Evolutionary conservation across 176 grass and related monocot species (phyloP), one percentile per base, ranked within the genome.

Genomic region (Stipa capillata): DNA sequence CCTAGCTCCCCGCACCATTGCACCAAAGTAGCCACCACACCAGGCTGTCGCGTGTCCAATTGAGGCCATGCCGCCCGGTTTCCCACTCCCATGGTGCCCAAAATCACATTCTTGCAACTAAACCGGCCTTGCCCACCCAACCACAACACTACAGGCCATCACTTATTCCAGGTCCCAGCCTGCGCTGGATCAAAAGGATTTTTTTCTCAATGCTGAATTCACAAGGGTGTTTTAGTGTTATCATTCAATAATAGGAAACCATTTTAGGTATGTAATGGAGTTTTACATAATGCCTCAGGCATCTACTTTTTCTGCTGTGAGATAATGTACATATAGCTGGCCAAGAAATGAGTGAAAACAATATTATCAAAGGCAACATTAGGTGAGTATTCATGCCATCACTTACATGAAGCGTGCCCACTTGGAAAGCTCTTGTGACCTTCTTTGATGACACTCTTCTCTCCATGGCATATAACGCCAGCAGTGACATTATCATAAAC

Each of bases 391-490:
- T 41, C 50, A 34, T 59, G 34, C n/a, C n/a, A 80, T 62, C 4
- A 71, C 83, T 78, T 87, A 98, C 95, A 85, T 32, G 95, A 98
- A 69, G 77, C 76, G 78, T 98, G 95, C n/a, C 95, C 96, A 36
- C 96, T 98, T 42, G 96, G 96, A 72, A 98, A 98, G 58, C 92
- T 99, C 72, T 99, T 99, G 81, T 95, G 90, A 32, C 96, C 96
- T 83, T 95, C 96, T 59, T 91, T 92, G 50, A 95, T 92, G 60
- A 95, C 85, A 73, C 85, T 85, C 69, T 92, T 94, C 37, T 82
- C 71, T 51, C 96, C 96, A 80, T 98, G 85, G 76, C 94, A 97
- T 55, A 99, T 25, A 73, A 94, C 96, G 16, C 83, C 73, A 51
- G 83, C 87, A 36, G 96, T 99, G 33, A 91, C 73, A 50, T 86